Base-by-base conservation (phyloP, 495 filamentous ascomycete species). In the Mycothermus thermophilus region DNA sequence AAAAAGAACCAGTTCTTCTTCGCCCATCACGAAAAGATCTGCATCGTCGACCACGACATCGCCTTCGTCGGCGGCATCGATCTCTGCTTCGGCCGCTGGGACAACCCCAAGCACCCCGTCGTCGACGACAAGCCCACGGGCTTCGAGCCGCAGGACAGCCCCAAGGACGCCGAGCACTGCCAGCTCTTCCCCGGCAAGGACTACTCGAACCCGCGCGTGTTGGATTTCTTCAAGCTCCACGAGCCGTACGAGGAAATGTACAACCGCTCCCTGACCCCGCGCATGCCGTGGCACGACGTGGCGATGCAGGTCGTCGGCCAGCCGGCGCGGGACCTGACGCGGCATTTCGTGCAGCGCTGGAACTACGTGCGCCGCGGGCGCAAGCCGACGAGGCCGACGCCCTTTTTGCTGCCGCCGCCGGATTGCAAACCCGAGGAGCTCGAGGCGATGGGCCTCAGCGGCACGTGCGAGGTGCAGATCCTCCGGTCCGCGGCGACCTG, bases 221-320 rank as follows among this genome's bases (percentile, higher is more conserved):
- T 83, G 39, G 90, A 99, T 54, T 99, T 99, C 55, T 95, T 83
- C 58, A 76, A 79, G 32, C 66, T 99, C 10, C 77, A 90, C 45
- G 90, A 92, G 51, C 90, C 90, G 8, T 99, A 96, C 50, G 92
- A 92, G 45, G 90, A 99, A 55, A 99, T 99, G 90, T 99, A 99
- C 48, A 85, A 96, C 50, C 72, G 90, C 27, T 77, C 75, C 23
- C 75, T 77, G 50, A 67, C 90, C 12, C 83, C 92, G 0, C 67
- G 90, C 35, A 99, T 96, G 90, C 92, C 92, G 2, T 99, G 90
- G 90, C 90, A 99, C 49, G 90, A 99, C 55, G 90, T 99, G 34
- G 76, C 79, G 8, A 99, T 99, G 90, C 90, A 99, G 59, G 79
- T 99, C 17, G 86, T 96, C 16, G 90, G 90, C 24, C 90, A 96